These are phyloP conservation scores for Yamadazyma songkhlaensis DNA, from an alignment of 1,139 yeast genomes.

Conservation along the genomic window DNA sequence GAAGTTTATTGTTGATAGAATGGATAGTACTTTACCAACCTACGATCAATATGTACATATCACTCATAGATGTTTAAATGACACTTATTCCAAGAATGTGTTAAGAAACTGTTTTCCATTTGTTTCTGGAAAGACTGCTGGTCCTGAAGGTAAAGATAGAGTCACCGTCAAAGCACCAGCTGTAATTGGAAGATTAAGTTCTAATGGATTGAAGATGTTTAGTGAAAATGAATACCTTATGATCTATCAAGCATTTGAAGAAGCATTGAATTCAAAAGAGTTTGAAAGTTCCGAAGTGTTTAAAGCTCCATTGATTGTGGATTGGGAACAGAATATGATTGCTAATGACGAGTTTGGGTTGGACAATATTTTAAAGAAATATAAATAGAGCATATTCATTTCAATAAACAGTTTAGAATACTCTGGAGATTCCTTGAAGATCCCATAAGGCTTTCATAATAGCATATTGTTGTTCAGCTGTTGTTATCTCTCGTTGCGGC, in stretches of 20 bases:
- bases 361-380: constrained; percentile 29
- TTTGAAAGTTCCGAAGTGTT: constrained; percentile 36
- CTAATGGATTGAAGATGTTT: constrained; percentile 30
- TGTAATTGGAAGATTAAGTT: constrained; percentile 19
- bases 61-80: constrained; percentile 26
- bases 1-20: constrained; percentile 36
- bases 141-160: constrained; percentile 16
- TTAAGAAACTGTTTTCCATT: constrained; percentile 40
- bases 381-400: constrained; percentile 10
- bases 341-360: constrained; percentile 40
- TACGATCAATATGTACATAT: constrained; percentile 39
- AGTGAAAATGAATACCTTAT: constrained; percentile 38
- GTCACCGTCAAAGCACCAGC: constrained; percentile 29
- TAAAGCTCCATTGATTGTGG: constrained; percentile 44
- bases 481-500: no score
- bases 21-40: constrained; percentile 43
- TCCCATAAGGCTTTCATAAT: no score
- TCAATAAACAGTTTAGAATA: no score
- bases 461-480: no score
- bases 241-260: constrained; percentile 39
- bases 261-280: constrained; percentile 25
- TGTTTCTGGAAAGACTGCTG: constrained; percentile 22
- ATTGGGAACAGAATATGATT: constrained; percentile 47
- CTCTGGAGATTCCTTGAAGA: no score
- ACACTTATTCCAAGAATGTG: constrained; percentile 23